phyloP scores from a whole-genome alignment of 768 basidiomycete genomes.

The Trametes cubensis region DNA sequence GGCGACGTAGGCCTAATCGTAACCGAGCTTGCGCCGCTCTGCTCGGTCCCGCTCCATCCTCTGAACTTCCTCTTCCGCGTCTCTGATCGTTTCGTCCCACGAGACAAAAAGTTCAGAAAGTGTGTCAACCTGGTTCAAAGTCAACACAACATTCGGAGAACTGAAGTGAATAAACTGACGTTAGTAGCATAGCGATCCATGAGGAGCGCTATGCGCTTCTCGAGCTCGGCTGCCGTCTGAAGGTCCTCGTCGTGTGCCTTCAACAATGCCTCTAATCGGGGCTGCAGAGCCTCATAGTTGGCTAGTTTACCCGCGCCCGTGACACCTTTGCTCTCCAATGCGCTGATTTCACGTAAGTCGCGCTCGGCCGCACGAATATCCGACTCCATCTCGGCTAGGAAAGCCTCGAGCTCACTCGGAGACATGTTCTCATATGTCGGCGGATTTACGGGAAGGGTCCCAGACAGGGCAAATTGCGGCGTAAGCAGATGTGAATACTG shows the following conservation, averaged over 20 bases:
- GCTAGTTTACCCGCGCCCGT: constrained; percentile 69
- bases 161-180: constrained; percentile 42
- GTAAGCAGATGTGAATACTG: constrained; percentile 75
- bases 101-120: constrained; percentile 83
- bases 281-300: constrained; percentile 68
- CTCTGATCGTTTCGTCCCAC: constrained; percentile 80
- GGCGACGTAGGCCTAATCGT: constrained; percentile 41
- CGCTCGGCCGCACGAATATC: constrained; percentile 83
- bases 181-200: constrained; percentile 73
- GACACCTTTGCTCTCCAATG: constrained; percentile 70
- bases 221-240: constrained; percentile 58
- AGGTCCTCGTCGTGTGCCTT: constrained; percentile 62
- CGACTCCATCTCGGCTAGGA: constrained; percentile 78
- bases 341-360: constrained; percentile 77
- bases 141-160: not conserved
- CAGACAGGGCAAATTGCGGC: constrained; percentile 76
- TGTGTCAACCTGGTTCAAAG: constrained; percentile 61
- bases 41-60: constrained; percentile 62
- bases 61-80: constrained; percentile 60
- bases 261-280: constrained; percentile 66
- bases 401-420: constrained; percentile 66
- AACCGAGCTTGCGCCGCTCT: constrained; percentile 64
- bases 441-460: constrained; percentile 48
- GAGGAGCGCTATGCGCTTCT: constrained; percentile 63
- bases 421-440: constrained; percentile 69